Evolutionary conservation across 257 asterid genomes (phyloP).

Genomic region (Nicotiana benthamiana): DNA sequence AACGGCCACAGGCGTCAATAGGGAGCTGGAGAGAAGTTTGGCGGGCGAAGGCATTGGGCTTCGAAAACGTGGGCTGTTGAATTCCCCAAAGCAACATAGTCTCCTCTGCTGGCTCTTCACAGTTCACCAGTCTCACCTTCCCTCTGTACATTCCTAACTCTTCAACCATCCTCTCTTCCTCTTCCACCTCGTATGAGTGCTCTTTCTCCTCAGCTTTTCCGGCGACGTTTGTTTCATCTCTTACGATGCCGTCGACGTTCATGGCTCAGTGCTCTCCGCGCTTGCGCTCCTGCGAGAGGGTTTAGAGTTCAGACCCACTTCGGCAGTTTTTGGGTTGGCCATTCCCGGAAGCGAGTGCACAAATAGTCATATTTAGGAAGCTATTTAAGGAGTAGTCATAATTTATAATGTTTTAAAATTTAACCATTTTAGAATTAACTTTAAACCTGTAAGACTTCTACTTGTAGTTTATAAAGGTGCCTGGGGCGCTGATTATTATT

Average conservation of each 20-base stretch:
- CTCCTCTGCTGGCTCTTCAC: constrained; percentile 45
- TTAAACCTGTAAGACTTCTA: too few species aligned
- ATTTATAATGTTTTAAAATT: too few species aligned
- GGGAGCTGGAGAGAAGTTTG: constrained; percentile 68
- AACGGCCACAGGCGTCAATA: constrained; percentile 79
- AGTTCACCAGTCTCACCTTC: constrained; percentile 38
- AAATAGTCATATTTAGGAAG: too few species aligned
- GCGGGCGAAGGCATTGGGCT: constrained; percentile 60
- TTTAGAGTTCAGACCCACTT: too few species aligned
- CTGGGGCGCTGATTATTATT: too few species aligned
- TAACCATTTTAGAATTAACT: too few species aligned
- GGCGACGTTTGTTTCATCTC: constrained; percentile 10
- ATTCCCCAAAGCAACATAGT: constrained; percentile 84
- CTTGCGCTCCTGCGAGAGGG: too few species aligned
- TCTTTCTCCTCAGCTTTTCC: constrained; percentile 2
- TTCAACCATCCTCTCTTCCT: constrained; percentile 21
- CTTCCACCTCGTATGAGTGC: constrained; percentile 16
- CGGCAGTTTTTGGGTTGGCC: too few species aligned
- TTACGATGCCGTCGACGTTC: background rate
- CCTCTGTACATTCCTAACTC: constrained; percentile 59
- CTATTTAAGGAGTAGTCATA: too few species aligned
- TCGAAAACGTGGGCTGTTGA: constrained; percentile 73
- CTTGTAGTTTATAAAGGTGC: too few species aligned
- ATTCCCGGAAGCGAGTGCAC: too few species aligned
- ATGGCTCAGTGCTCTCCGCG: background rate